Base-by-base conservation (phyloP, 345 rosid species). In the Dipteronia sinensis region DNA sequence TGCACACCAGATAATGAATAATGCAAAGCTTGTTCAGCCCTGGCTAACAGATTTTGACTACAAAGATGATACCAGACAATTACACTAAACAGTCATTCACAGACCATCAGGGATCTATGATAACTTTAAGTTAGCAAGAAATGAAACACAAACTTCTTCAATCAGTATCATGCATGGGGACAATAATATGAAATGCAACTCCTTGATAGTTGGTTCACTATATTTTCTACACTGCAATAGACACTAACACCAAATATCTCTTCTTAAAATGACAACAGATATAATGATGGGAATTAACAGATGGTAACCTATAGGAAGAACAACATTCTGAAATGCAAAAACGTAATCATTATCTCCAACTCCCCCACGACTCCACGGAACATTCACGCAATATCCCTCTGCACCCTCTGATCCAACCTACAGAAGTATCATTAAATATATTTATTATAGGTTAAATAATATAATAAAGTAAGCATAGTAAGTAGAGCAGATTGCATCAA, bases 291-390 rank as follows among this genome's bases (percentile, higher is more conserved):
- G 58, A 65, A 27, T 51, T 40, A 7, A 75, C 56, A 49, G 79
- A 83, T 47, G 62, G 55, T 69, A 71, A 91, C 99, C 99, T 90
- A 96, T 92, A 58, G 99, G 99, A 76, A 96, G 90, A 86, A 96
- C 94, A 62, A 92, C 85, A 74, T 89, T 87, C 81, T 91, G 90
- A 87, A 96, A 96, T 46, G 98, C 99, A 89, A 87, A 96, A 69
- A 92, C 75, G 80, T 94, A 96, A 87, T 96, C 99, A 73, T 90
- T 88, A 83, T 96, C 99, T 22, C 99, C 97, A 74, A 96, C 94
- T 78, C 97, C 98, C 47, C 97, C 91, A 31, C 97, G 85, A 77
- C 93, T 94, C 99, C 99, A 96, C n/a, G 99, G 99, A 76, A 96
- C 73, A 85, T 96, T 94, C 62, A 94, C 97, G 56, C 99, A 96